Evolutionary conservation across 139 green algal genomes (phyloP).

Genomic region (Edaphochlamys debaryana): DNA sequence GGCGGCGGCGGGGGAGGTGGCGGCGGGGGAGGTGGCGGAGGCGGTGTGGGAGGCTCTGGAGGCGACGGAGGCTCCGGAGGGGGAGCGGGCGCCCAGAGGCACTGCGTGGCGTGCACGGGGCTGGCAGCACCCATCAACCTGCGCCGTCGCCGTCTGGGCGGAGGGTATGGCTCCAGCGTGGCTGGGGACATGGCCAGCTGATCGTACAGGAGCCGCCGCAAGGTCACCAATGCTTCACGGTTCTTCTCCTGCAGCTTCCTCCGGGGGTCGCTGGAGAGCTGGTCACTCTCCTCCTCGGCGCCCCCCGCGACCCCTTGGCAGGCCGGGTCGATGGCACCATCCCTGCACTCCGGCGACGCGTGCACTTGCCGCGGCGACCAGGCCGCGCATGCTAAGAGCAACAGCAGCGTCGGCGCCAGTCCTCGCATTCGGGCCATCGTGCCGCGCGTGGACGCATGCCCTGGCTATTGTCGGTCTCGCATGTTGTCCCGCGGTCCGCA

Average conservation of each 20-base stretch:
- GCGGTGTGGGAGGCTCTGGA: not conserved
- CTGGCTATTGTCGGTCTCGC: too few relatives aligned
- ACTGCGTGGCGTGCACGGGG: slow-evolving; percentile 13
- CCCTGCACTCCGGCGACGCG: too few relatives aligned
- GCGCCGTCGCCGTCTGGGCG: slow-evolving; percentile 1
- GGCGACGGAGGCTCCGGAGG: not conserved
- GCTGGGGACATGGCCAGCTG: slow-evolving; percentile 1
- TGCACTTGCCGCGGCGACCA: too few relatives aligned
- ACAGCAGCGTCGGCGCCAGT: too few relatives aligned
- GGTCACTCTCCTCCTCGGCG: too few relatives aligned
- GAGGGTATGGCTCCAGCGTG: not conserved
- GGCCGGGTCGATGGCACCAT: too few relatives aligned
- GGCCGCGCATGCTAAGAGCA: too few relatives aligned
- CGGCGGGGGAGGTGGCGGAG: not conserved
- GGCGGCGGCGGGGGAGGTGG: not conserved
- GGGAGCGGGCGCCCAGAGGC: not conserved
- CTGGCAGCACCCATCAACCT: not conserved
- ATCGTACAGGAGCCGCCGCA: not conserved
- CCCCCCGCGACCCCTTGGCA: too few relatives aligned
- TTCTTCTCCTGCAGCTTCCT: not conserved
- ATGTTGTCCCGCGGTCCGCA: too few relatives aligned
- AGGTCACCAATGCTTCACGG: not conserved
- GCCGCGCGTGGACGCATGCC: too few relatives aligned
- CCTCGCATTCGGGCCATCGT: too few relatives aligned
- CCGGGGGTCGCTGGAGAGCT: too few relatives aligned